phyloP scores from a whole-genome alignment of 2,329 filamentous ascomycete species.

The Colletotrichum coccodes region DNA sequence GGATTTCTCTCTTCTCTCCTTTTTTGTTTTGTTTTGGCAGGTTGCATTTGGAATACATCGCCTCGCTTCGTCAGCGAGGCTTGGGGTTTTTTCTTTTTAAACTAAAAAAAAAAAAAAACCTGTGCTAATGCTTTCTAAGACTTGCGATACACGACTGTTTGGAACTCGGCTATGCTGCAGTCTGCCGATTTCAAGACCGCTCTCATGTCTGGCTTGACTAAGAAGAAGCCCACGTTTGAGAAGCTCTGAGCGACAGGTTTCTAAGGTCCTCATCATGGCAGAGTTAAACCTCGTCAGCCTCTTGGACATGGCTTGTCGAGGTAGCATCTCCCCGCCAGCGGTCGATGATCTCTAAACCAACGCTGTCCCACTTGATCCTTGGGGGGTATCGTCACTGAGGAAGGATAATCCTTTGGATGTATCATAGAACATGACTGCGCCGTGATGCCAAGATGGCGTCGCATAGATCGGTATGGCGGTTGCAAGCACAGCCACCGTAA shows the following conservation, averaged over 20 bases:
- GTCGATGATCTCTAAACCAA: background rate
- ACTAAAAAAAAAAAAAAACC: too few relatives aligned
- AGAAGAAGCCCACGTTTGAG: conserved; percentile 82
- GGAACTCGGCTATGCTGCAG: conserved; percentile 88
- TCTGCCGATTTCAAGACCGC: conserved; percentile 80
- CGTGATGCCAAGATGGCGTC: background rate
- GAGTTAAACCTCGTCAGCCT: background rate
- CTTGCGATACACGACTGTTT: conserved; percentile 84
- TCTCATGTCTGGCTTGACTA: conserved; percentile 80
- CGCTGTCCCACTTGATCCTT: background rate
- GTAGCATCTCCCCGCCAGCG: background rate
- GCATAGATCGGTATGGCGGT: background rate
- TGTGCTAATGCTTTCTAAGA: conserved; percentile 51
- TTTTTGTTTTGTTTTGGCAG: background rate
- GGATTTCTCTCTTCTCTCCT: too few relatives aligned
- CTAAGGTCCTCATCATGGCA: too few relatives aligned
- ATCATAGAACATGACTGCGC: background rate
- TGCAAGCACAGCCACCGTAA: conserved; percentile 2
- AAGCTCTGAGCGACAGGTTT: conserved; percentile 70
- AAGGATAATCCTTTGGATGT: background rate
- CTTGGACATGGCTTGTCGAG: background rate
- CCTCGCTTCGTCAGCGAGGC: background rate
- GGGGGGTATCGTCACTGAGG: background rate
- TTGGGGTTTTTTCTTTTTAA: background rate
- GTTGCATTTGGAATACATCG: background rate